Base-by-base conservation (phyloP, 2,329 filamentous ascomycete genomes). In the Thelonectria rubi region DNA sequence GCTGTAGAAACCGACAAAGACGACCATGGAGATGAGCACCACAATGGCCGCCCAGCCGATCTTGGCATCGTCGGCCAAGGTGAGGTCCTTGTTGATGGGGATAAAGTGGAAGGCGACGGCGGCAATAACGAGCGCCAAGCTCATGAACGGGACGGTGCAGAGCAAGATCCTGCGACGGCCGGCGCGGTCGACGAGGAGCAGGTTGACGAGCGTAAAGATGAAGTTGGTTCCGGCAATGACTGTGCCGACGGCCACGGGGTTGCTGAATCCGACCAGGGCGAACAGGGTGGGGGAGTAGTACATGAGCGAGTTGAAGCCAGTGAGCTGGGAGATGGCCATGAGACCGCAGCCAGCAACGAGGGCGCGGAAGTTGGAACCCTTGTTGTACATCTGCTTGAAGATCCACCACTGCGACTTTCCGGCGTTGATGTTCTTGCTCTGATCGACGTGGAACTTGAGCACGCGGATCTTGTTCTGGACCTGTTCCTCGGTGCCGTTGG, bases 251-350 rank as follows among this genome's bases (percentile, higher is more conserved):
- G 80, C 80, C 0, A 79, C 77, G 0, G 82, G 79, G 53, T 84
- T 81, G 17, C 74, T 70, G 68, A 85, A 84, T 1, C 82, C 81
- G 24, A 84, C 81, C 3, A 84, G 77, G 1, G 75, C 70, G 65
- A 86, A 85, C 0, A 85, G 71, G 0, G 79, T 80, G 0, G 81
- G 81, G 0, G 79, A 81, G 70, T 84, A 85, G 71, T 84, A 84
- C 62, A 78, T 75, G 39, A 85, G 74, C 1, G 82, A 81, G 62
- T 85, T 86, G 70, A 86, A 83, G 0, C 82, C 82, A 6, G 79
- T 76, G 43, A 84, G 81, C 73, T 84, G 82, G 14, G 76, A 79
- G 43, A 84, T 80, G 17, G 80, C 82, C 81, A 84, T 84, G n/a
- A 84, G 68, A n/a, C 80, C 78, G 56, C 81, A 84, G 3, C 80